Conservation (phyloP, 176 grass and related monocot genomes). For the Triticum aestivum region IWGSC_CS_RefSeq_v2.1 NC_057800.1:645843529-645844028, state of each 20-base stretch:
- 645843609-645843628: neutral
- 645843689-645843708: neutral
- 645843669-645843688: neutral
- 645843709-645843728: neutral
- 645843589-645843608: neutral
- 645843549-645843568: neutral
- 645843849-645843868: too few species aligned
- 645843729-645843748: too few species aligned
- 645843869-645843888: too few species aligned
- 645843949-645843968: neutral
- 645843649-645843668: neutral
- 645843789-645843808: too few species aligned
- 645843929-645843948: too few species aligned
- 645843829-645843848: too few species aligned
- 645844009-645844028: neutral
- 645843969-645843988: neutral
- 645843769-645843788: too few species aligned
- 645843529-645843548: neutral
- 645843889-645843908: too few species aligned
- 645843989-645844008: too few species aligned
- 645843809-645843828: too few species aligned
- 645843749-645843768: too few species aligned
- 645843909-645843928: too few species aligned
- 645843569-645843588: neutral
- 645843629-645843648: neutral